These are phyloP conservation scores for Sextonia rubra DNA, from an alignment of 164 flowering plant genomes.

Conservation along the genomic window DNA sequence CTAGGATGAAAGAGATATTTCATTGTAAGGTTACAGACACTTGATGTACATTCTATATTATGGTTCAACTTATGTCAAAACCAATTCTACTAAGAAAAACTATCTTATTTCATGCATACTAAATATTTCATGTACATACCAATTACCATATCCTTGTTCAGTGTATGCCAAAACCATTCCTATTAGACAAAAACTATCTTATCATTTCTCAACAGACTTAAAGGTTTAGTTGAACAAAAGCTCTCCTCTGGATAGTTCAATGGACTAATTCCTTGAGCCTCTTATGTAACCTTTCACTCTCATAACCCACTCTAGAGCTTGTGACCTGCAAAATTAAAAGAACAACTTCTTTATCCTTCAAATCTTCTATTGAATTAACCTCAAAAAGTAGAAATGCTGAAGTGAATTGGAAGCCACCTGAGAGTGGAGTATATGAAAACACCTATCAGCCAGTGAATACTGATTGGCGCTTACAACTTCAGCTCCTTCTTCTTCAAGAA, in stretches of 20 bases:
- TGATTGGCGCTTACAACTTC: constrained; percentile 36
- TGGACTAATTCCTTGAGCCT: constrained; percentile 33
- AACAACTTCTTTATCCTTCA: neutral
- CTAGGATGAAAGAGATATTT: too few relatives aligned
- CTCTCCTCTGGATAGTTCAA: neutral
- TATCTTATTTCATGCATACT: too few relatives aligned
- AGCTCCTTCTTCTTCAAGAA: constrained; percentile 46
- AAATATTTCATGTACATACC: too few relatives aligned
- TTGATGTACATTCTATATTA: too few relatives aligned
- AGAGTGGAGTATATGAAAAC: constrained; percentile 38
- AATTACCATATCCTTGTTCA: too few relatives aligned
- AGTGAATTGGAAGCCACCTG: constrained; percentile 24
- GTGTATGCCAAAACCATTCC: too few relatives aligned
- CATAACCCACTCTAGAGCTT: constrained; percentile 43
- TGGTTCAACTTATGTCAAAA: too few relatives aligned
- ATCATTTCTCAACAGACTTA: too few relatives aligned
- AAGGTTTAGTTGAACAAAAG: too few relatives aligned
- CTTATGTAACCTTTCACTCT: constrained; percentile 34
- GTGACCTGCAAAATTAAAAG: constrained; percentile 25
- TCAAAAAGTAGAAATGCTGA: neutral
- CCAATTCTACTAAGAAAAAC: too few relatives aligned
- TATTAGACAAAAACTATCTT: too few relatives aligned
- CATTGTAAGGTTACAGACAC: too few relatives aligned
- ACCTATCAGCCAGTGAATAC: constrained; percentile 25
- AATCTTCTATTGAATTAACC: neutral